Conservation (phyloP, 768 basidiomycete genomes). For the Boletus subparvulus region DNA sequence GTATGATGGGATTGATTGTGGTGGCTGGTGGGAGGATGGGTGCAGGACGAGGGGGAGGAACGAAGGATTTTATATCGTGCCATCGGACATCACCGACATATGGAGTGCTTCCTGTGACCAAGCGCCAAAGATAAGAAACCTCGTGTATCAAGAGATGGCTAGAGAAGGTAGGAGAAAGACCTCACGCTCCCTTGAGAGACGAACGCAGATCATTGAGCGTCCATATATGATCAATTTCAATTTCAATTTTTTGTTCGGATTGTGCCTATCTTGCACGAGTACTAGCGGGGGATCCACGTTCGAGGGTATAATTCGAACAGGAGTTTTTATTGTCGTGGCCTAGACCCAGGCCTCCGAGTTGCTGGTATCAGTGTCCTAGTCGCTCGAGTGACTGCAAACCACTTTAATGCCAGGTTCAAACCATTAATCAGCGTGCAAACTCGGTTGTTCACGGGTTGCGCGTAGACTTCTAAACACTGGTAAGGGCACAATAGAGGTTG, state of each 20-base stretch:
- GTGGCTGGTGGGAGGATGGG: neutral
- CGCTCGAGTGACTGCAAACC: too few relatives aligned
- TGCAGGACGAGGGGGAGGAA: neutral
- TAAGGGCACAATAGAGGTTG: too few relatives aligned
- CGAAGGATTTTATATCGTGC: constrained; percentile 1
- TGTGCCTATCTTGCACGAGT: neutral
- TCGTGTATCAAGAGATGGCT: neutral
- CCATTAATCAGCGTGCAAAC: too few relatives aligned
- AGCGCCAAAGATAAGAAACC: too few relatives aligned
- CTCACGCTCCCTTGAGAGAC: neutral
- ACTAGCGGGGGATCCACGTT: neutral
- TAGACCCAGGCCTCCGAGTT: too few relatives aligned
- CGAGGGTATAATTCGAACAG: neutral
- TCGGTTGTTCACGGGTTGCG: too few relatives aligned
- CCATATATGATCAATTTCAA: neutral
- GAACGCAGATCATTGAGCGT: neutral
- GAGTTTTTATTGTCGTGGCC: neutral
- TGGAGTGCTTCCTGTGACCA: neutral
- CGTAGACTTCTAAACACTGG: too few relatives aligned
- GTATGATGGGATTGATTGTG: neutral
- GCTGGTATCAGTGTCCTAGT: too few relatives aligned
- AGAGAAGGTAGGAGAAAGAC: neutral
- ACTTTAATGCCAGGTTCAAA: too few relatives aligned
- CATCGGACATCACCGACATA: neutral
- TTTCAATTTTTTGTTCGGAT: neutral